Percentiles rank a stretch among this genome's conserved stretches.
Evolutionary conservation across 225 moss, liverwort and hornwort species (phyloP).

Genomic region (Lunularia cruciata): DNA sequence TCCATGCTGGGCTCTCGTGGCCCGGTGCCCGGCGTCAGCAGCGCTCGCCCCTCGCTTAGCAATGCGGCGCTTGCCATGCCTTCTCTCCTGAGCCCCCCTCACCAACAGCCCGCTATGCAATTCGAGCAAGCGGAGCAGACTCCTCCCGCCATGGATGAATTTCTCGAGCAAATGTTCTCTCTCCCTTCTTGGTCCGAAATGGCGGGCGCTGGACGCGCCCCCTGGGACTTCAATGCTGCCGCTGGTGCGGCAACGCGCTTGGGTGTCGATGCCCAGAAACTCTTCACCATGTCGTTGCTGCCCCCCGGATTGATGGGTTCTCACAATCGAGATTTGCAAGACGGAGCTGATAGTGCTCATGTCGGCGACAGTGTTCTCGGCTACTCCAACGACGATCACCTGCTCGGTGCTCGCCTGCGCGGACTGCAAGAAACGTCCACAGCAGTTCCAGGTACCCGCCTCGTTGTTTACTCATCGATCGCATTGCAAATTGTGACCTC

Average conservation of each 20-base stretch:
- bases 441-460: slow-evolving; percentile 38
- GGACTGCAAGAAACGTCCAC: slow-evolving; percentile 41
- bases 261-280: slow-evolving; percentile 52
- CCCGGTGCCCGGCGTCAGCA: slow-evolving; percentile 35
- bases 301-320: slow-evolving; percentile 43
- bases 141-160: slow-evolving; percentile 53
- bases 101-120: slow-evolving; percentile 40
- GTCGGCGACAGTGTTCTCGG: slow-evolving; percentile 40
- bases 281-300: slow-evolving; percentile 55
- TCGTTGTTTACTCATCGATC: too few relatives aligned
- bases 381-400: slow-evolving; percentile 37
- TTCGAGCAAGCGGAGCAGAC: slow-evolving; percentile 50
- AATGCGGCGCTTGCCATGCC: slow-evolving; percentile 45
- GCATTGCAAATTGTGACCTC: too few relatives aligned
- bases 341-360: slow-evolving; percentile 41
- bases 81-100: slow-evolving; percentile 45
- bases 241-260: slow-evolving; percentile 30
- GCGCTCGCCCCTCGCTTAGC: slow-evolving; percentile 22
- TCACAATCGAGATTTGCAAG: slow-evolving; percentile 41
- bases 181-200: slow-evolving; percentile 49
- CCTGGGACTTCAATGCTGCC: slow-evolving; percentile 37
- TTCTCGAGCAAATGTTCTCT: slow-evolving; percentile 51
- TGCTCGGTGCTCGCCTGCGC: slow-evolving; percentile 38
- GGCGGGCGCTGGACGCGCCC: slow-evolving; percentile 28
- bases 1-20: slow-evolving; percentile 46